A percentile compares a stretch with the other conserved stretches of the same genome.
phyloP scores from a whole-genome alignment of 148 eudicot species.

The Talinum fruticosum region DNA sequence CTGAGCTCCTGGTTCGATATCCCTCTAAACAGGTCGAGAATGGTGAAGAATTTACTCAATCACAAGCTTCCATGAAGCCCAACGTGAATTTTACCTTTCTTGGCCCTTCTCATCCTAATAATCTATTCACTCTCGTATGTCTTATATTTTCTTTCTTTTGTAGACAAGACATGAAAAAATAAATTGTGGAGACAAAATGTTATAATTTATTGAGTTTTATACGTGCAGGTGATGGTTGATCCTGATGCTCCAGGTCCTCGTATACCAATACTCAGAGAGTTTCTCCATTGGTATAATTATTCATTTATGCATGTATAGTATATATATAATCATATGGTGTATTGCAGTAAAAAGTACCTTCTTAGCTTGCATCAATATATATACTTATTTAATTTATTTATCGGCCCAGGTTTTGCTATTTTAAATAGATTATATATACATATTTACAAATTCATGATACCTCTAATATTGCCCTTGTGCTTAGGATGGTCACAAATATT shows the following conservation, averaged over 20 bases:
- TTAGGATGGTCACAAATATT: constrained; percentile 19
- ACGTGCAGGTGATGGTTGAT: constrained; percentile 40
- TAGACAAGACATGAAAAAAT: background rate
- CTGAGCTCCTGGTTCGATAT: background rate
- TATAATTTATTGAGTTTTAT: background rate
- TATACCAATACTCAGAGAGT: constrained; percentile 34
- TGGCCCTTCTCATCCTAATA: background rate
- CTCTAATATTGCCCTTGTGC: background rate
- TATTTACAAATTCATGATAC: no score
- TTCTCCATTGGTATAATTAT: constrained; percentile 38
- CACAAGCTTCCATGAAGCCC: background rate
- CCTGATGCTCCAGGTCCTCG: constrained; percentile 49
- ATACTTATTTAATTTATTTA: no score
- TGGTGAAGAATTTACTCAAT: background rate
- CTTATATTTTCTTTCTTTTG: background rate
- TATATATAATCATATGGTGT: no score
- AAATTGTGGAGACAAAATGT: no score
- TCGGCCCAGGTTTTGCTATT: no score
- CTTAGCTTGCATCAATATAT: no score
- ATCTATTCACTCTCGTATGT: background rate
- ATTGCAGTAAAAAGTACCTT: no score
- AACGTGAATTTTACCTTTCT: background rate
- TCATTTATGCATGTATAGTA: no score
- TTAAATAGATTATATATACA: no score
- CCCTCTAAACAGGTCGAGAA: background rate